These are phyloP conservation scores for Tetrahymena borealis DNA, from an alignment of 73 alveolate species.

Conservation along the genomic window DNA sequence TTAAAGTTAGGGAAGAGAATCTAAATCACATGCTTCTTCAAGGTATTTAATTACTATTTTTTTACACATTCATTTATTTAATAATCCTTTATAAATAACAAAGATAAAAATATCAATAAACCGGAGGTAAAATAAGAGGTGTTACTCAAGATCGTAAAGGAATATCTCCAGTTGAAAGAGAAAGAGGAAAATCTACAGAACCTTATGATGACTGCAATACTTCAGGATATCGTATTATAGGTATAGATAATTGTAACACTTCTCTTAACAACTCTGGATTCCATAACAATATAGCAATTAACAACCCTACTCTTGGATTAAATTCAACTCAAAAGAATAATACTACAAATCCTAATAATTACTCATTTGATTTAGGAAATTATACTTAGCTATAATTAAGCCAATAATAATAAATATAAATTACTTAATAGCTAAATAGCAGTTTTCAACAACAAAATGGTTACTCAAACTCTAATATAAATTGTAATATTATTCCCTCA, in stretches of 20 bases:
- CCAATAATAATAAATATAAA: neutral
- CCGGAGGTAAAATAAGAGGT: neutral
- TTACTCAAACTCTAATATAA: neutral
- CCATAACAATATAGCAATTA: neutral
- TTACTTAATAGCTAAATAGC: neutral
- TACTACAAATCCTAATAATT: neutral
- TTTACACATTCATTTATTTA: neutral
- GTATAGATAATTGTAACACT: neutral
- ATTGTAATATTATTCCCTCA: neutral
- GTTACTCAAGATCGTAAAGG: neutral
- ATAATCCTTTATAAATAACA: neutral
- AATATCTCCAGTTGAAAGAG: neutral
- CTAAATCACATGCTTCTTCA: neutral
- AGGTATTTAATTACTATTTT: neutral
- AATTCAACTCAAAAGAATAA: neutral
- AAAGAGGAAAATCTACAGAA: neutral
- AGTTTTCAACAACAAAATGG: neutral
- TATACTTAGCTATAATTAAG: neutral
- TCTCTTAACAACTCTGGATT: neutral
- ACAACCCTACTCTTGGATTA: neutral
- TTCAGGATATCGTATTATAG: neutral
- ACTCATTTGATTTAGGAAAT: neutral
- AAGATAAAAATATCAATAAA: neutral
- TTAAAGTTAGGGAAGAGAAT: neutral
- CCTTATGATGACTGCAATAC: neutral